phyloP scores from a whole-genome alignment of 148 eudicot genomes.

The Chenopodium album region DNA sequence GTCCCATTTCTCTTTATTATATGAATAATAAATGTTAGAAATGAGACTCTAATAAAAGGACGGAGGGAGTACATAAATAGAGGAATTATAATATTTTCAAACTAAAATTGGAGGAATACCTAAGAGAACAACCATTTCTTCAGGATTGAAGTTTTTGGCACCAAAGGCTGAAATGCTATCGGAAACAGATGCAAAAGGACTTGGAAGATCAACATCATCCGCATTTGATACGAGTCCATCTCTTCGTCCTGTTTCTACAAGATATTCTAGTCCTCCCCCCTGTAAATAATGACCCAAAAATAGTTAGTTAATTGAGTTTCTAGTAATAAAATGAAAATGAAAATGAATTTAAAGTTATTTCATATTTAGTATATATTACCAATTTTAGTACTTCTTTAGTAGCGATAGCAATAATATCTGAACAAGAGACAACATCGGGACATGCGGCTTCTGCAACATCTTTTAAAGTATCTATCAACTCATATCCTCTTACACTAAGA shows the following conservation, averaged over 20 bases:
- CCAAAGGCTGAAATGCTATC: constrained; percentile 4
- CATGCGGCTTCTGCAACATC: constrained; percentile 10
- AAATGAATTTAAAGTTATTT: too few relatives aligned
- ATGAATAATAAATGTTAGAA: too few relatives aligned
- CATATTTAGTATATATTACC: constrained; percentile 13
- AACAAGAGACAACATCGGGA: constrained; percentile 25
- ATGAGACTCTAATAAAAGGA: too few relatives aligned
- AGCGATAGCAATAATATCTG: constrained; percentile 32
- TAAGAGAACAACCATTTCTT: constrained; percentile 30
- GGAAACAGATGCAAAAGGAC: constrained; percentile 9
- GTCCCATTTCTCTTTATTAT: too few relatives aligned
- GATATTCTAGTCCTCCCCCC: constrained; percentile 24
- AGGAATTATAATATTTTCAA: too few relatives aligned
- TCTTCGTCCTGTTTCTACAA: constrained; percentile 30
- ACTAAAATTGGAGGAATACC: constrained; percentile 9
- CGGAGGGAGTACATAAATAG: too few relatives aligned
- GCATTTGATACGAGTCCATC: constrained; percentile 23
- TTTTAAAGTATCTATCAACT: constrained; percentile 26
- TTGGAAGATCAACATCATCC: constrained; percentile 27
- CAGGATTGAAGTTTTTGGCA: constrained; percentile 4
- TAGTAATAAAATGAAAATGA: too few relatives aligned
- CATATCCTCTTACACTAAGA: constrained; percentile 25
- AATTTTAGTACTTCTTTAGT: constrained; percentile 16
- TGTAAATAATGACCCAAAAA: not conserved
- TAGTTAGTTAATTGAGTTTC: not conserved